Evolutionary conservation across 352 stramenopile genomes (phyloP).

Genomic region (Thraustotheca clavata): DNA sequence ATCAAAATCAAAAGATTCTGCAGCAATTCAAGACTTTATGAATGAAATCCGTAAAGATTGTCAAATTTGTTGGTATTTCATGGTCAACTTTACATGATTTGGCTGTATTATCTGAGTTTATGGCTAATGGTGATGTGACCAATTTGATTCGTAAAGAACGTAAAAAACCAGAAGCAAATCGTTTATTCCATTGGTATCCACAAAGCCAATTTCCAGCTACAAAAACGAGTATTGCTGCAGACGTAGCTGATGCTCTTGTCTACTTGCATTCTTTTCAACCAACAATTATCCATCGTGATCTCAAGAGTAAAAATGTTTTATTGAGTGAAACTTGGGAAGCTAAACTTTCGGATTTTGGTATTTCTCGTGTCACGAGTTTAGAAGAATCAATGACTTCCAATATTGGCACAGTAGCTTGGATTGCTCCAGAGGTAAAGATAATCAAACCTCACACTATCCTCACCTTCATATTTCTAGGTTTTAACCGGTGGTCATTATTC

Average conservation of each 20-base stretch:
- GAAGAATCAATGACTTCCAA: constrained; percentile 33
- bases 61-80: constrained; percentile 58
- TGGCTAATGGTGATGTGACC: constrained; percentile 57
- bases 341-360: constrained; percentile 64
- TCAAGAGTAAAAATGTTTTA: constrained; percentile 44
- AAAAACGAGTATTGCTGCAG: constrained; percentile 33
- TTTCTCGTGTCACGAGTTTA: constrained; percentile 37
- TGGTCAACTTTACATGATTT: constrained; percentile 61
- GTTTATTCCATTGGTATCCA: constrained; percentile 24
- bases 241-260: constrained; percentile 40
- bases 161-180: constrained; percentile 6
- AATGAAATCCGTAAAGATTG: constrained; percentile 66
- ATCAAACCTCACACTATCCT: not conserved
- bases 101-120: constrained; percentile 51
- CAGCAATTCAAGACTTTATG: constrained; percentile 41
- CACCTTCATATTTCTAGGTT: not conserved
- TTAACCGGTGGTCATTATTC: constrained; percentile 18
- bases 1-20: constrained; percentile 38
- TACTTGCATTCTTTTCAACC: constrained; percentile 48
- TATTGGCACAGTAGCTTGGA: constrained; percentile 52
- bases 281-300: constrained; percentile 36
- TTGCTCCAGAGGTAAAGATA: constrained; percentile 37
- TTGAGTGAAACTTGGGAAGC: constrained; percentile 44
- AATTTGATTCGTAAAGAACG: constrained; percentile 30
- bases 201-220: not conserved